Conservation (phyloP, 345 rosid genomes). For the Geranium brycei region DNA sequence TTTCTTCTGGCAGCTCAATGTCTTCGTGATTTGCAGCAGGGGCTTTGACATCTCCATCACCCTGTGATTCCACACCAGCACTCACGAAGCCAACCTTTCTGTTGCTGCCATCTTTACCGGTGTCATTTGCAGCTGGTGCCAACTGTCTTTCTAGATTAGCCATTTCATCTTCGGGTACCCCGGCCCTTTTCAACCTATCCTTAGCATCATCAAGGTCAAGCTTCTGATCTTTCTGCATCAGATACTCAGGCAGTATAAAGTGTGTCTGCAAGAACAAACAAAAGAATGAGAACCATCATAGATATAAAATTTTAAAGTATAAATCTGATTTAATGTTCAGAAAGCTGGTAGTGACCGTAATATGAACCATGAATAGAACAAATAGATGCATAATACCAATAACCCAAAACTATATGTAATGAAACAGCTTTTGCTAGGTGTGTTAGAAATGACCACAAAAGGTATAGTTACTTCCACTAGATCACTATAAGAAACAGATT, state of each 20-base stretch:
- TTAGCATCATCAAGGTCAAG: constrained; percentile 71
- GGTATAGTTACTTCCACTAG: background rate
- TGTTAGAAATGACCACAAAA: background rate
- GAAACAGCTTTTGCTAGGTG: background rate
- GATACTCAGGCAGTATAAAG: constrained; percentile 74
- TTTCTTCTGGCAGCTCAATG: constrained; percentile 72
- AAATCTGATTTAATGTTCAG: too few species aligned
- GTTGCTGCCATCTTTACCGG: constrained; percentile 29
- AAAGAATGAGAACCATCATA: constrained; percentile 62
- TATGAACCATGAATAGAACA: too few species aligned
- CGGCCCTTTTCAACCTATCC: constrained; percentile 77
- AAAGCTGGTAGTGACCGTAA: too few species aligned
- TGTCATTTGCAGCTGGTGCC: constrained; percentile 10
- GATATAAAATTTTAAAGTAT: too few species aligned
- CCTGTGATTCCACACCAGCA: constrained; percentile 63
- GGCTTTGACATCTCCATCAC: constrained; percentile 31
- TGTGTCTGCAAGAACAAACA: constrained; percentile 42
- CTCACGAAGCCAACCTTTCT: constrained; percentile 79
- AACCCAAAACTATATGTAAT: background rate
- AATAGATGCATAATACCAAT: too few species aligned
- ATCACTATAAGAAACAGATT: background rate
- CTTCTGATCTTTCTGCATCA: constrained; percentile 81
- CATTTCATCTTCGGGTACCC: constrained; percentile 83
- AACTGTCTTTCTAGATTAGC: background rate
- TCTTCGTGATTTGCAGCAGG: constrained; percentile 49